These are phyloP conservation scores for Microthyrium microscopicum DNA, from an alignment of 2,329 filamentous ascomycete genomes.

Conservation along the genomic window DNA sequence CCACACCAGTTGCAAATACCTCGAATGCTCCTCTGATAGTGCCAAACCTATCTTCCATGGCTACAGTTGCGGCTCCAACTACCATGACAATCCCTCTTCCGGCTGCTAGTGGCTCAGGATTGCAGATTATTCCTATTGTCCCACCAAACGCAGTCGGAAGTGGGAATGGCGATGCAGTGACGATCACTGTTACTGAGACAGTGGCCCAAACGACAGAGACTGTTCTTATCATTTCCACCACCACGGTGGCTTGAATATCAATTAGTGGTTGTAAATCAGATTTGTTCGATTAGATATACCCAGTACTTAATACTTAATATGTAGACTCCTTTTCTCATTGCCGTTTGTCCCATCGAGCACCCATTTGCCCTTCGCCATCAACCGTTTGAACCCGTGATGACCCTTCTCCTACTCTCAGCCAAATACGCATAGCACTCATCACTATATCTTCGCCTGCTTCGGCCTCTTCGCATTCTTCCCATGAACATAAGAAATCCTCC, in stretches of 20 bases:
- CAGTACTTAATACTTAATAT: no score
- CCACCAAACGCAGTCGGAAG: neutral
- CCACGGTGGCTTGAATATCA: no score
- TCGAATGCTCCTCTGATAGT: neutral
- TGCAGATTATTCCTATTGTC: neutral
- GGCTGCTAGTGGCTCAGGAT: neutral
- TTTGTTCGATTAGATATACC: no score
- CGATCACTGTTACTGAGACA: neutral
- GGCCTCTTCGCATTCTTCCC: constrained; percentile 24
- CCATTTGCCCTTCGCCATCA: no score
- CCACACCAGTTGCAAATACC: neutral
- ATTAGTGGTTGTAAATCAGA: no score
- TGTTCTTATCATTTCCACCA: no score
- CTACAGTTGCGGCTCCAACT: neutral
- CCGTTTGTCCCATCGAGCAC: no score
- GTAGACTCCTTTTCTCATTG: no score
- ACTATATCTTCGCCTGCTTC: constrained; percentile 32
- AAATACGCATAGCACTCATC: no score
- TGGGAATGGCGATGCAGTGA: neutral
- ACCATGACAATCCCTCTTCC: neutral
- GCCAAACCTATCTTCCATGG: neutral
- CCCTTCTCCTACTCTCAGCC: no score
- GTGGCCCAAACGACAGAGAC: no score
- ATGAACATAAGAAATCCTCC: constrained; percentile 37
- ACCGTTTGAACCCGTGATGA: no score